Base-by-base conservation (phyloP, 495 filamentous ascomycete species). In the Penicillium turbatum region DNA sequence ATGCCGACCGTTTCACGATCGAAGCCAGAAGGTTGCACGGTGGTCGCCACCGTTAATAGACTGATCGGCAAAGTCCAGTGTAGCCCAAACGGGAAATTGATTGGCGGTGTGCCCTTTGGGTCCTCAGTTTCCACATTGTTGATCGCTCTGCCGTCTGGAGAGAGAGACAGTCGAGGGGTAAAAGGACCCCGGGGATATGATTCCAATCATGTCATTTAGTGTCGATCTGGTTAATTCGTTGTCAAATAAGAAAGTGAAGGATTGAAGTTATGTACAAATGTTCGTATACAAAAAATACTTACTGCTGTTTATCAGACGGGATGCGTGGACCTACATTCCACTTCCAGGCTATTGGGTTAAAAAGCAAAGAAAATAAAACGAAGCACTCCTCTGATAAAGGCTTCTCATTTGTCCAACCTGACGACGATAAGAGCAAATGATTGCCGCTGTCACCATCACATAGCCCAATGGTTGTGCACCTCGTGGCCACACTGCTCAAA, bases 1-100 rank as follows among this genome's bases (percentile, higher is more conserved):
- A 61, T 64, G 47, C 56, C 61, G 64, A 57, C 61, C 44, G 64
- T 67, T 67, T 60, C 54, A 62, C 51, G 58, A 66, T 66, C 30
- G 50, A 35, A 34, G 21, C 15, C 41, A 44, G 45, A 39, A 46
- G 46, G 54, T 60, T 46, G 57, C 47, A 63, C 56, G 46, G 53
- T 59, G 26, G 37, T 61, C 19, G 62, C 59, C 62, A 62, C 62
- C 56, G 59, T 60, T 65, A 53, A 62, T 62, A 55, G 55, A 32
- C 40, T 51, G 62, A 62, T 62, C 53, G 54, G 56, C 42, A 54
- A n/a, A 52, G 48, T 55, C 32, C 30, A 56, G 37, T 35, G 42
- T 49, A 29, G 49, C 44, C 17, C 12, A 24, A 42, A 55, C 41
- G 13, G 44, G 62, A 17, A 54, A 65, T 55, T 46, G 62, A 65